phyloP scores from a whole-genome alignment of 73 alveolate genomes.

The Symbiodinium pilosum region DNA sequence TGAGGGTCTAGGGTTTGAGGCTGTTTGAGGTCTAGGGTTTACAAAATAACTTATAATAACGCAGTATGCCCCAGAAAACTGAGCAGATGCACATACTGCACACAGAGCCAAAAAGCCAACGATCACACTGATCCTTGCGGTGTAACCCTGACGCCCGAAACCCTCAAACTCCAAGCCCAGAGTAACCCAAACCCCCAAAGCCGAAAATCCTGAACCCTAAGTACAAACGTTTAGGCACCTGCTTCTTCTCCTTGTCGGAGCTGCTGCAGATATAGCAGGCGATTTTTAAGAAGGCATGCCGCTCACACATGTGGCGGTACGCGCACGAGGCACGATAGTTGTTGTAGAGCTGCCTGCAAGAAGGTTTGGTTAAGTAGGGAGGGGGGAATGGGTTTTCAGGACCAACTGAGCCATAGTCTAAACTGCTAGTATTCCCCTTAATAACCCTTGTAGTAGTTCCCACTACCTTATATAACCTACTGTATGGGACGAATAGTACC shows the following conservation, averaged over 20 bases:
- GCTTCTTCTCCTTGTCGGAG: not conserved
- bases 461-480: no score
- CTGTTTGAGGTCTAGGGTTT: no score
- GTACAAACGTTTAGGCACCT: not conserved
- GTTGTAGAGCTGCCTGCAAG: slow-evolving; percentile 3
- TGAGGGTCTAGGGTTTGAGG: no score
- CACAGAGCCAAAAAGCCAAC: not conserved
- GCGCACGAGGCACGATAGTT: not conserved
- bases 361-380: no score
- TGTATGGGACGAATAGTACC: no score
- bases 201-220: not conserved
- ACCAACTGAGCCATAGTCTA: no score
- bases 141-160: not conserved
- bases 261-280: not conserved
- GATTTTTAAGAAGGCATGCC: not conserved
- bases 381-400: no score
- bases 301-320: not conserved
- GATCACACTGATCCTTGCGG: not conserved
- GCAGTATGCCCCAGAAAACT: not conserved
- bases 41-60: no score
- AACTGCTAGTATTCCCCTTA: no score
- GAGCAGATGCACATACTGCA: not conserved
- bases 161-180: not conserved
- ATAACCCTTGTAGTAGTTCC: no score
- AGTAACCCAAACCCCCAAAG: not conserved